These are phyloP conservation scores for Torulaspora microellipsoides DNA, from an alignment of 805 yeast genomes.

Conservation along the genomic window DNA sequence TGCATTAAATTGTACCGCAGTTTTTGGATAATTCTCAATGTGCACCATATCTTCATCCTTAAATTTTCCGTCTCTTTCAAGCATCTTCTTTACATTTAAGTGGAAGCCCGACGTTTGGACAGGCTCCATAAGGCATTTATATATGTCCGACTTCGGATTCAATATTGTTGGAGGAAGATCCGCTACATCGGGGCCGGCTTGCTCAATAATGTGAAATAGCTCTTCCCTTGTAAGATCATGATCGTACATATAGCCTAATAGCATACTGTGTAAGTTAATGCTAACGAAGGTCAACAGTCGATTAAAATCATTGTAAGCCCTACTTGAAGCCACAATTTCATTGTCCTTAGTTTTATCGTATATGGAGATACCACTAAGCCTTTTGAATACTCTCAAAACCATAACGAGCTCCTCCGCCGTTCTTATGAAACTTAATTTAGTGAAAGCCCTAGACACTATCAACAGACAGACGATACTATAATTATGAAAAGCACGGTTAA, in stretches of 20 bases:
- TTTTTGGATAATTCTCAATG: conserved; percentile 6
- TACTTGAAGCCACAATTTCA: conserved; percentile 13
- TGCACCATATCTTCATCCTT: background rate
- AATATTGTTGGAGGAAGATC: conserved; percentile 12
- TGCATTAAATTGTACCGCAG: conserved; percentile 9
- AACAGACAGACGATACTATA: conserved; percentile 13
- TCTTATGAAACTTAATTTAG: conserved; percentile 4
- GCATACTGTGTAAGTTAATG: conserved; percentile 16
- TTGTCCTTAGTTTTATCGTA: conserved; percentile 11
- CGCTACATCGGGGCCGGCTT: conserved; percentile 53
- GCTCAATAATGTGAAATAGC: conserved; percentile 55
- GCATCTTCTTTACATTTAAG: conserved; percentile 20
- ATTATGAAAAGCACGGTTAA: conserved; percentile 13
- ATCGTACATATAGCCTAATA: conserved; percentile 12
- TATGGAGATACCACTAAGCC: conserved; percentile 10
- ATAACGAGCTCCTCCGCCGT: conserved; percentile 12
- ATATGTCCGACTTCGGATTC: conserved; percentile 24
- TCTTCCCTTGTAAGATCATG: conserved; percentile 50
- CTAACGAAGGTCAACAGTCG: conserved; percentile 18
- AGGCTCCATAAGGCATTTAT: conserved; percentile 22
- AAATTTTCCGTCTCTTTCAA: conserved; percentile 9
- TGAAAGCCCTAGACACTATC: conserved; percentile 11
- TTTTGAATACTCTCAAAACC: conserved; percentile 12
- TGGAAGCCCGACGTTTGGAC: conserved; percentile 29
- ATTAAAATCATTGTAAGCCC: conserved; percentile 14